Conservation (phyloP, 139 green algal genomes). For the Micromonas pusilla region DNA sequence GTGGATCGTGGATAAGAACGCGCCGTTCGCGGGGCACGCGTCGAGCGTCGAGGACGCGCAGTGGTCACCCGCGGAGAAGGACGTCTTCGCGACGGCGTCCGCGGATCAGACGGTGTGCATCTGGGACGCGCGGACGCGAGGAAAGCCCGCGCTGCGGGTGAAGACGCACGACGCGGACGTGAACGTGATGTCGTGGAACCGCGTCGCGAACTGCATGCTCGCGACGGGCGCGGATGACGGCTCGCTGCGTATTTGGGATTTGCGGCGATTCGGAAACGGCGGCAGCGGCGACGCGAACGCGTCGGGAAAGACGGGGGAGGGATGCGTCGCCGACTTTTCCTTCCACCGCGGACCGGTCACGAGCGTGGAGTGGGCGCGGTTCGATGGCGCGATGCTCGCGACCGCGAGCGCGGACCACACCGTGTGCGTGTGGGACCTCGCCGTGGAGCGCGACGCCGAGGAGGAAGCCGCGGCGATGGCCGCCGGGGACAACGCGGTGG, state of each 20-base stretch:
- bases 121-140: constrained; percentile 74
- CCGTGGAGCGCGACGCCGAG: constrained; percentile 87
- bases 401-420: constrained; percentile 64
- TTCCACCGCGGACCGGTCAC: constrained; percentile 67
- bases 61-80: constrained; percentile 85
- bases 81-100: constrained; percentile 77
- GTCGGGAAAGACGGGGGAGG: constrained; percentile 21
- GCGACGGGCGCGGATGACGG: constrained; percentile 85
- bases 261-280: constrained; percentile 60
- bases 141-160: constrained; percentile 41
- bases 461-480: constrained; percentile 71
- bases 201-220: constrained; percentile 83
- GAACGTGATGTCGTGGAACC: constrained; percentile 96
- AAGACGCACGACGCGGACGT: constrained; percentile 76
- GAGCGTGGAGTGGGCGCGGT: constrained; percentile 86
- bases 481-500: constrained; percentile 41
- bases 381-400: constrained; percentile 85
- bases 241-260: constrained; percentile 85
- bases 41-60: constrained; percentile 85
- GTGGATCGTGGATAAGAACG: constrained; percentile 51
- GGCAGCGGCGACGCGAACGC: neutral
- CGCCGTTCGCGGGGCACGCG: constrained; percentile 46
- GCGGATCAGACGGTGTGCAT: constrained; percentile 73
- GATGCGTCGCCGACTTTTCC: constrained; percentile 60
- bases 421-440: constrained; percentile 86